Evolutionary conservation across 306 rosid species (phyloP), one percentile per base, ranked within the genome.

Genomic region (Fragaria ananassa): DNA sequence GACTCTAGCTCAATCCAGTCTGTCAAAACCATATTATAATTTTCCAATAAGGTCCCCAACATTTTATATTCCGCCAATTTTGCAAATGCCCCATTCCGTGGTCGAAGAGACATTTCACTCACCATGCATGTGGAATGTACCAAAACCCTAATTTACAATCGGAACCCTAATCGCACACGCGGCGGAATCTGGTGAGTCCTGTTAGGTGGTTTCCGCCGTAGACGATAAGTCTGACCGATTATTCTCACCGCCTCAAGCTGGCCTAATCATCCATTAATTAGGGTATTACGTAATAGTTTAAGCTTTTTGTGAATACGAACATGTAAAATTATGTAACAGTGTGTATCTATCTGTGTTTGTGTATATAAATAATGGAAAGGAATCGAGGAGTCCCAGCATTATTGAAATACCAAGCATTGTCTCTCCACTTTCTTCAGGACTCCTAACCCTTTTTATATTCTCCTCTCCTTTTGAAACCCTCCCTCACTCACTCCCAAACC

Each of bases 61-160:
- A 31, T 77, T 61, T 79, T 18, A 56, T 77, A 84, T 61, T 45
- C 27, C 23, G 25, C 68, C 2, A 31, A 58, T 25, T 56, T 21
- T 21, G 61, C 61, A 54, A 54, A 58, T 58, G 35, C 41, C 69
- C 45, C 46, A 17, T 17, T 64, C 70, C 25, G 60, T 5, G 71
- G 31, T 34, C n/a, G 88, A 88, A 81, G 35, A 19, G 88, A 84
- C 88, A 2, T 42, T 41, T 76, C 56, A 86, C 87, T 70, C 4
- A 81, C 84, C 78, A 21, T 39, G 0, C 54, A 10, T 27, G 80
- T 75, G 90, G 82, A 84, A 68, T 79, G 84, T 74, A 31, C 67
- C 11, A 10, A 18, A 42, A 9, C 34, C 14, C 8, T 47, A 72
- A 37, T 23, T 37, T 15, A 23, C 67, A 31, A 13, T 34, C 63